Conservation (phyloP, 768 basidiomycete genomes). For the Tylopilus sp. region DNA sequence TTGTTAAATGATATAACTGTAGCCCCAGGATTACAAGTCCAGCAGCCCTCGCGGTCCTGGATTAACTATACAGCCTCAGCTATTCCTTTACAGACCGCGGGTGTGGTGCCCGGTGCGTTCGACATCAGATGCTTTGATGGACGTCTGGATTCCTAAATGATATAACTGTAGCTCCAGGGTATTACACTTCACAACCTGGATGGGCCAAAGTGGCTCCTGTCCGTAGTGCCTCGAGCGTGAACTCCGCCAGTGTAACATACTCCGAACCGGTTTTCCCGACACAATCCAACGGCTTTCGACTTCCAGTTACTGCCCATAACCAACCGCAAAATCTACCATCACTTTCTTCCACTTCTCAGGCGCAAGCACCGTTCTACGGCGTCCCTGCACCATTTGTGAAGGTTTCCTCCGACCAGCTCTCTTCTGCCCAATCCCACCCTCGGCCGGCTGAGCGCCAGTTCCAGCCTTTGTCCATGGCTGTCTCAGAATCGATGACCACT, state of each 20-base stretch:
- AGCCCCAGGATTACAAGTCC: neutral
- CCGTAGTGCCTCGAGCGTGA: neutral
- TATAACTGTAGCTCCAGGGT: neutral
- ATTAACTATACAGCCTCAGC: no score
- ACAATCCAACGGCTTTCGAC: conserved; percentile 1
- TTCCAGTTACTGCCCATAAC: neutral
- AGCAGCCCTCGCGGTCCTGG: no score
- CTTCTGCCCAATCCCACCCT: neutral
- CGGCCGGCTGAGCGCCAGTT: neutral
- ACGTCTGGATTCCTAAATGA: neutral
- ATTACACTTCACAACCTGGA: conserved; percentile 3
- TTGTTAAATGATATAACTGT: neutral
- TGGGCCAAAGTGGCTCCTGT: neutral
- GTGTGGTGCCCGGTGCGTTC: conserved; percentile 10
- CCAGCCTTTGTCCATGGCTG: neutral
- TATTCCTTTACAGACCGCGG: no score
- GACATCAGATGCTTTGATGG: neutral
- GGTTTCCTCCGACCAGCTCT: neutral
- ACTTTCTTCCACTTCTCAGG: neutral
- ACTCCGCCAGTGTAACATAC: neutral
- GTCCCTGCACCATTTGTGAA: neutral
- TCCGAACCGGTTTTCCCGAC: neutral
- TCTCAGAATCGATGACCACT: neutral
- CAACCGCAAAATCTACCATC: neutral
- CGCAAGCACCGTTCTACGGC: conserved; percentile 3